Evolutionary conservation across 2,329 filamentous ascomycete genomes (phyloP), one percentile per base, ranked within the genome.

Genomic region (Aspergillus eucalypticola): DNA sequence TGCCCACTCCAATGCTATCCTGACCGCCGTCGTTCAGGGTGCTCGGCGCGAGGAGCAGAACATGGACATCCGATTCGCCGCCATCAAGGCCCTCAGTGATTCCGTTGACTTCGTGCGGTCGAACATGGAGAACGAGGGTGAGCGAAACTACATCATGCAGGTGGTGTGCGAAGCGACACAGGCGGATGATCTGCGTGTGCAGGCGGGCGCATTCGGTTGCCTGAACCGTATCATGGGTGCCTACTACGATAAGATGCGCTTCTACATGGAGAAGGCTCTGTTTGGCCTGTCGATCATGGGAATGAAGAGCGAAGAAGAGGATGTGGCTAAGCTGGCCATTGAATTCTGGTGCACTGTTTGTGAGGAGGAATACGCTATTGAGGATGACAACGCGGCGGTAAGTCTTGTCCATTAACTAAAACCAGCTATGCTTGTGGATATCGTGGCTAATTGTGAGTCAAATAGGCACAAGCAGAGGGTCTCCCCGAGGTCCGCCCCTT

Each of bases 341-440:
- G 95, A 99, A 76, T 99, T 99, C 82, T 99, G 95, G 95, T 98
- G 94, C 83, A 97, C 95, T n/a, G 95, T 99, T 52, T 99, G 95
- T 78, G 95, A 99, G 77, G 95, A 99, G 80, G 95, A 99, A 78
- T 94, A 97, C 70, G 90, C 90, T 66, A 98, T 99, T 71, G 95
- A 99, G 74, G 95, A 99, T 73, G 95, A 99, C 78, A 99, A 99
- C 76, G 85, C 88, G 66, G 88, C 90, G 78, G 88, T 90, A 80
- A 68, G 80, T 76, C 32, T 52, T 35, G 11, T 13, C 2, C 29
- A 35, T 13, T 10, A 23, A 60, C 42, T 11, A 49, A 13, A 5
- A 35, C 63, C 53, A 63, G 39, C 42, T 17, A 32, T 52, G 49
- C n/a, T 13, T 48, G 25, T 49, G 27, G 13, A 44, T 23, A 23